Conservation (phyloP, 805 yeast genomes). For the Priceomyces castillae region DNA sequence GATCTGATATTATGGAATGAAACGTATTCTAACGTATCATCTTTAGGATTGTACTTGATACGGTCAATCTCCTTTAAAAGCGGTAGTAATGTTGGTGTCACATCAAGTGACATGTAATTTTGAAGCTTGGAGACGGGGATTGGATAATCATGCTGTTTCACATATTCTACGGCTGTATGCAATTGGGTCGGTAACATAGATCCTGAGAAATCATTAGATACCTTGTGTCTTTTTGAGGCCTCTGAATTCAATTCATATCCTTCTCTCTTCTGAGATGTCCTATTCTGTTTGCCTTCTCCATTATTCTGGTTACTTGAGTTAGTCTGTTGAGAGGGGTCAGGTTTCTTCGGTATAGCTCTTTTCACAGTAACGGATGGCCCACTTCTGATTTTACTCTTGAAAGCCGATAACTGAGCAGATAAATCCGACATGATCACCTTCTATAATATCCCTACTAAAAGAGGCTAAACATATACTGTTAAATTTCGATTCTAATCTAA, state of each 20-base stretch:
- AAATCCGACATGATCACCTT: slow-evolving; percentile 29
- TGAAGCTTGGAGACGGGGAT: slow-evolving; percentile 64
- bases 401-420: slow-evolving; percentile 45
- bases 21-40: slow-evolving; percentile 75
- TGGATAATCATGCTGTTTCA: slow-evolving; percentile 70
- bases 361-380: slow-evolving; percentile 41
- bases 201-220: slow-evolving; percentile 33
- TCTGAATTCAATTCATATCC: slow-evolving; percentile 27
- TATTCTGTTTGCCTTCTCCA: slow-evolving; percentile 2
- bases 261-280: slow-evolving; percentile 13
- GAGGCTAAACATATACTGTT: too few relatives aligned
- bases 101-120: slow-evolving; percentile 60
- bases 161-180: slow-evolving; percentile 86
- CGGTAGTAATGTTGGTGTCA: slow-evolving; percentile 63
- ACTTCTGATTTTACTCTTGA: slow-evolving; percentile 42
- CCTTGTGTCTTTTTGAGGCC: slow-evolving; percentile 35
- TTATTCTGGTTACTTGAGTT: slow-evolving; percentile 3
- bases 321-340: slow-evolving; percentile 5
- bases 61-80: slow-evolving; percentile 74
- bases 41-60: slow-evolving; percentile 61
- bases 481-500: neutral
- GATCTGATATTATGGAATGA: slow-evolving; percentile 86
- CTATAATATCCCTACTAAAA: neutral
- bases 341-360: slow-evolving; percentile 14
- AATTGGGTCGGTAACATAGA: slow-evolving; percentile 82